These are phyloP conservation scores for Suhomyces yuchorum DNA, from an alignment of 1,139 yeast species.

Conservation along the genomic window DNA sequence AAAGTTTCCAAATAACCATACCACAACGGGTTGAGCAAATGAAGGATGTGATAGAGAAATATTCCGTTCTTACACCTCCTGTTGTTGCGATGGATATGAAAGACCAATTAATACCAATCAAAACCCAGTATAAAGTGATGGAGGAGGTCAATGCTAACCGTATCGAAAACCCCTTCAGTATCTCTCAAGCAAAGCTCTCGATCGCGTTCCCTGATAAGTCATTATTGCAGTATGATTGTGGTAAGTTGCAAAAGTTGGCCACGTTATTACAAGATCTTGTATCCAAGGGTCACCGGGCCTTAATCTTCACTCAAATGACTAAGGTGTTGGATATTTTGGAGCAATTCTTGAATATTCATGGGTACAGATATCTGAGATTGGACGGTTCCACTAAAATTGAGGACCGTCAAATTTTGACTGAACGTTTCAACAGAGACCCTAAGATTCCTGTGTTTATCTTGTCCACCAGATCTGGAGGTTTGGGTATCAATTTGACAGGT, in stretches of 20 bases:
- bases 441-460: slow-evolving; percentile 88
- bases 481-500: slow-evolving; percentile 96
- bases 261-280: slow-evolving; percentile 71
- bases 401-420: slow-evolving; percentile 92
- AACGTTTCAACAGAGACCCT: slow-evolving; percentile 84
- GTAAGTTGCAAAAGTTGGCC: slow-evolving; percentile 88
- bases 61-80: slow-evolving; percentile 84
- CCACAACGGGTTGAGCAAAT: slow-evolving; percentile 45
- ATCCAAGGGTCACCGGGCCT: slow-evolving; percentile 86
- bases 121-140: slow-evolving; percentile 33
- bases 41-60: slow-evolving; percentile 66
- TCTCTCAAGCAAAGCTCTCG: slow-evolving; percentile 80
- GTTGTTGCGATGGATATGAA: slow-evolving; percentile 80
- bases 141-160: slow-evolving; percentile 37
- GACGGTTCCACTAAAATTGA: slow-evolving; percentile 98
- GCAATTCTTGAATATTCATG: slow-evolving; percentile 91
- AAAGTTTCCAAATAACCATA: slow-evolving; percentile 41
- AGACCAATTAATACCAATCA: slow-evolving; percentile 51
- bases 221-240: slow-evolving; percentile 91
- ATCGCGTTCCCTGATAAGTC: slow-evolving; percentile 97
- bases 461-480: slow-evolving; percentile 96
- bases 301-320: slow-evolving; percentile 98
- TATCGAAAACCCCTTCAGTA: slow-evolving; percentile 71
- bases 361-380: slow-evolving; percentile 88
- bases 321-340: slow-evolving; percentile 91